These are phyloP conservation scores for Alternaria triticina DNA, from an alignment of 2,329 filamentous ascomycete species.

Conservation along the genomic window DNA sequence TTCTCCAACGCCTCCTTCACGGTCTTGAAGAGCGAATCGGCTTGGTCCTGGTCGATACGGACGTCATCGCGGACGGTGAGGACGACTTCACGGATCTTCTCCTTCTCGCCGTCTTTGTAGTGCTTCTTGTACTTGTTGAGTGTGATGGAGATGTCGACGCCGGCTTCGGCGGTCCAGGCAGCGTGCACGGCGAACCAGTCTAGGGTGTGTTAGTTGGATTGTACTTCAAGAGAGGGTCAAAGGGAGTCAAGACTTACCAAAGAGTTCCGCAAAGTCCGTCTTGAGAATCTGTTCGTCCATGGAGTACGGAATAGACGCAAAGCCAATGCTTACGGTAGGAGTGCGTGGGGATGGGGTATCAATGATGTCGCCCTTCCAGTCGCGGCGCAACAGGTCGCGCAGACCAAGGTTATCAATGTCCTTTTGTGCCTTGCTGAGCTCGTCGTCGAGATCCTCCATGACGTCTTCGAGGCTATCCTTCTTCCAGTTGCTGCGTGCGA, in stretches of 20 bases:
- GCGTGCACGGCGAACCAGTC: slow-evolving; percentile 58
- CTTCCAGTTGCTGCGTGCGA: slow-evolving; percentile 53
- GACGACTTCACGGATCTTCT: slow-evolving; percentile 56
- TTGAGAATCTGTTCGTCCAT: slow-evolving; percentile 55
- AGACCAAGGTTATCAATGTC: slow-evolving; percentile 51
- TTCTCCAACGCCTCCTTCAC: slow-evolving; percentile 53
- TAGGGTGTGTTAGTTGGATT: not conserved
- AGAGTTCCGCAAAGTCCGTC: slow-evolving; percentile 56
- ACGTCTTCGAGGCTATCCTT: slow-evolving; percentile 48
- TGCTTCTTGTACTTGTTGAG: slow-evolving; percentile 56
- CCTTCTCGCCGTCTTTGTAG: slow-evolving; percentile 50
- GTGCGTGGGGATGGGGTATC: slow-evolving; percentile 56
- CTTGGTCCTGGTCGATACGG: slow-evolving; percentile 53
- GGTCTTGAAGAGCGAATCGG: slow-evolving; percentile 51
- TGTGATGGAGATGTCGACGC: slow-evolving; percentile 54
- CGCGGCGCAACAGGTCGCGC: slow-evolving; percentile 54
- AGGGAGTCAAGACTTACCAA: slow-evolving; percentile 23
- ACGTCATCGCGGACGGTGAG: slow-evolving; percentile 55
- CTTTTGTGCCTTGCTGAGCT: slow-evolving; percentile 52
- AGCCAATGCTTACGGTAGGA: slow-evolving; percentile 55
- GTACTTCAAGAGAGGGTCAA: not conserved
- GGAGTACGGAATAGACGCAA: slow-evolving; percentile 55
- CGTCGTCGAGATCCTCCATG: slow-evolving; percentile 52
- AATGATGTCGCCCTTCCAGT: slow-evolving; percentile 58
- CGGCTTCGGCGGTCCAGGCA: slow-evolving; percentile 56